Percentiles rank a stretch among this genome's conserved stretches.
These are phyloP conservation scores for Microcyclosporella mali DNA, from an alignment of 2,329 filamentous ascomycete genomes.

Conservation along the genomic window DNA sequence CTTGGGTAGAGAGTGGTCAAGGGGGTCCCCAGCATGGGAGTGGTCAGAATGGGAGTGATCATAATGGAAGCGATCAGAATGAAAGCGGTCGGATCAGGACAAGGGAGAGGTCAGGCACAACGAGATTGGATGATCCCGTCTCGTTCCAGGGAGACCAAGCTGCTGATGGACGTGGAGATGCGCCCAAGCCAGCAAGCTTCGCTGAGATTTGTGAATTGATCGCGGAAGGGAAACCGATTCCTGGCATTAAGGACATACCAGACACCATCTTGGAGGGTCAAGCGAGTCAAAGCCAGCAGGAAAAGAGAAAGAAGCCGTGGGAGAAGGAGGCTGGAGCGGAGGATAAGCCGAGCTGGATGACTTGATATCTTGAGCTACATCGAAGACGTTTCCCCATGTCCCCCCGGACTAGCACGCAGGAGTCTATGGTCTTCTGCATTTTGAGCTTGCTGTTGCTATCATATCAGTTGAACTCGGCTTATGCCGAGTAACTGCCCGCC, in stretches of 20 bases:
- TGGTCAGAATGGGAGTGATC: slow-evolving; percentile 5
- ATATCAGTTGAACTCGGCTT: too few species aligned
- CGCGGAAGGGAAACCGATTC: slow-evolving; percentile 72
- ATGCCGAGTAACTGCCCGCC: too few species aligned
- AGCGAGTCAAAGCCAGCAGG: slow-evolving; percentile 50
- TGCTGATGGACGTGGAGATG: slow-evolving; percentile 37
- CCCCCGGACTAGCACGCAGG: too few species aligned
- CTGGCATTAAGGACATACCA: slow-evolving; percentile 81
- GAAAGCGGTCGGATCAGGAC: too few species aligned
- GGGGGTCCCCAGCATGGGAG: slow-evolving; percentile 4
- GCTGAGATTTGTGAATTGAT: slow-evolving; percentile 81
- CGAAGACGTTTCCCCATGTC: too few species aligned
- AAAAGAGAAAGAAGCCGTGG: slow-evolving; percentile 68
- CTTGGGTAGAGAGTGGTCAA: slow-evolving; percentile 48
- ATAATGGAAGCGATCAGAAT: slow-evolving; percentile 4
- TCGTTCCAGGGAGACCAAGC: slow-evolving; percentile 1
- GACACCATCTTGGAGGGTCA: slow-evolving; percentile 68
- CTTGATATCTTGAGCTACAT: too few species aligned
- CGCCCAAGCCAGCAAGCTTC: slow-evolving; percentile 75
- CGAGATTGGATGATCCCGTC: background rate
- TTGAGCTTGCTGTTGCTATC: too few species aligned
- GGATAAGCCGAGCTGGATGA: slow-evolving; percentile 25
- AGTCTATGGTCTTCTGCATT: too few species aligned
- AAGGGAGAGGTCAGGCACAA: too few species aligned
- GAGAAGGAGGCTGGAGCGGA: slow-evolving; percentile 51